These are phyloP conservation scores for Boechera stricta DNA, from an alignment of 345 rosid species.

Conservation along the genomic window DNA sequence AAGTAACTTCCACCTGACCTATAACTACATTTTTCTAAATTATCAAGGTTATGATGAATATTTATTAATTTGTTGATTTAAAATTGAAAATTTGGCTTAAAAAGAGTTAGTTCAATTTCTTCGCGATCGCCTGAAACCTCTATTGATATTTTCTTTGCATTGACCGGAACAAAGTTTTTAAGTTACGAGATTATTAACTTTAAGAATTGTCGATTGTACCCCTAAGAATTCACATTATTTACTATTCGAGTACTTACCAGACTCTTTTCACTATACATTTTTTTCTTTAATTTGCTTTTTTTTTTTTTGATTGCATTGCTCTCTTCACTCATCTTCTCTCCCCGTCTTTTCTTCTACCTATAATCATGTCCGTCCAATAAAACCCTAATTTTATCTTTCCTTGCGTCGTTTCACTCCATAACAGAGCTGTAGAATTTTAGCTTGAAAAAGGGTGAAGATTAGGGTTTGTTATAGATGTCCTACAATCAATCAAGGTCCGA, in stretches of 20 bases:
- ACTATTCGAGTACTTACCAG: background rate
- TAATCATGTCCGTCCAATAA: constrained; percentile 62
- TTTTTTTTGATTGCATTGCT: background rate
- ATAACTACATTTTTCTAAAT: background rate
- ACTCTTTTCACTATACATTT: constrained; percentile 13
- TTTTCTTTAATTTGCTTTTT: background rate
- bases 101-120: constrained; percentile 18
- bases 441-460: constrained; percentile 35
- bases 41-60: background rate
- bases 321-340: constrained; percentile 13
- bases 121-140: constrained; percentile 44
- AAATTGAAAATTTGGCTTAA: background rate
- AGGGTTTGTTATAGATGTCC: constrained; percentile 80
- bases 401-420: constrained; percentile 45
- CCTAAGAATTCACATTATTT: background rate
- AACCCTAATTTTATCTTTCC: constrained; percentile 70
- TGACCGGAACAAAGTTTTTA: constrained; percentile 43
- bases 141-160: constrained; percentile 43
- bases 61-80: background rate
- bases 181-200: constrained; percentile 42
- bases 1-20: background rate
- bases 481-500: constrained; percentile 93
- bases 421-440: constrained; percentile 33
- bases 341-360: constrained; percentile 38
- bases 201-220: background rate